Evolutionary conservation across 495 filamentous ascomycete species (phyloP).

Genomic region (Articulospora tetracladia): DNA sequence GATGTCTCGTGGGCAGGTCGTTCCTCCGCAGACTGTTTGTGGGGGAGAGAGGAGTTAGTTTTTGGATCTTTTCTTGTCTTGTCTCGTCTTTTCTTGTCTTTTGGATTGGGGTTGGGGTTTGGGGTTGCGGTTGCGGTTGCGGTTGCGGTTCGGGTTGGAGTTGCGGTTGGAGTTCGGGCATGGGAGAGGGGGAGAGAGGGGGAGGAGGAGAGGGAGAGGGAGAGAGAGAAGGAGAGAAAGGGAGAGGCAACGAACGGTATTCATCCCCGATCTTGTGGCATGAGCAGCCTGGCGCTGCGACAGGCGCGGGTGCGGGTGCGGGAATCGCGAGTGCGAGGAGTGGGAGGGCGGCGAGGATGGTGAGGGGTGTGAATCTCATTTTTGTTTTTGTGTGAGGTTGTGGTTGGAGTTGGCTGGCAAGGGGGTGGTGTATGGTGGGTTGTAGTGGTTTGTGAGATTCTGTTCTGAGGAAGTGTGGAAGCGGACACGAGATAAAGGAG

Average conservation of each 20-base stretch:
- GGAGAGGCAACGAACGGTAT: background rate
- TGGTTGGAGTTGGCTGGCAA: background rate
- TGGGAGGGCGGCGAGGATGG: no score
- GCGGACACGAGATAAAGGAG: background rate
- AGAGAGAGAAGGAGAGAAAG: background rate
- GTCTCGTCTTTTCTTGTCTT: no score
- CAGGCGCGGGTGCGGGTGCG: background rate
- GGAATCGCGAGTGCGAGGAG: no score
- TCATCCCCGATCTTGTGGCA: background rate
- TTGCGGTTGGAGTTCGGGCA: no score
- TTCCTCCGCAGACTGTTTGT: background rate
- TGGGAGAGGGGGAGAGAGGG: no score
- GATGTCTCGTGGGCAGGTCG: background rate
- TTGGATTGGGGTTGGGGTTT: no score
- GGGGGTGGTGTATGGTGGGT: background rate
- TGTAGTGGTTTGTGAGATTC: background rate
- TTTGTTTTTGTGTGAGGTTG: background rate
- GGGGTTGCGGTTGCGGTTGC: no score
- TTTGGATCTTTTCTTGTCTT: no score
- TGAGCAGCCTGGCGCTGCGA: background rate
- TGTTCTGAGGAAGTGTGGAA: no score
- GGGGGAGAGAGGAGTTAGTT: no score
- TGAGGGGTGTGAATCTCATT: background rate
- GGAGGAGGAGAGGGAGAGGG: background rate
- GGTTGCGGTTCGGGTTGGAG: no score